Base-by-base conservation (phyloP, 1,284 basidiomycete genomes). In the Paramarasmius palmivorus region DNA sequence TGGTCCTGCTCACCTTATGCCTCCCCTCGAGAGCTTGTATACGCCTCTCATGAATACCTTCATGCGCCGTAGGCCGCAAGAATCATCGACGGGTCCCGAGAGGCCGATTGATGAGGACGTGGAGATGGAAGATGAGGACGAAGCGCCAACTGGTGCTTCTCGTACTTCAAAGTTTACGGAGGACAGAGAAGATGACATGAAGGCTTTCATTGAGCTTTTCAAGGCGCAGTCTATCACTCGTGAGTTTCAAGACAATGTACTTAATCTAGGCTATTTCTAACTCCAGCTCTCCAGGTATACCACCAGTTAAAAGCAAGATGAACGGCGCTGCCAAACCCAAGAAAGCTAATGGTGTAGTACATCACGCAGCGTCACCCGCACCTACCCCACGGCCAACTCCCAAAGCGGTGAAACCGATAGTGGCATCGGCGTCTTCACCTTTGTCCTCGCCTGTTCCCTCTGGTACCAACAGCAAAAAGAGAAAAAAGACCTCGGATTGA, bases 1-100 rank as follows among this genome's bases (percentile, higher is more conserved):
- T 57, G 82, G 79, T 2, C 88, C 93, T 4, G 82, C 89, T 26
- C 90, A 95, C 71, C 79, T 93, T 46, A 78, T 92, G 62, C 93
- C 93, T 14, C 84, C 93, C 4, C 73, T 95, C 53, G 81, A 86
- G 47, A 74, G 78, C 47, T 69, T 96, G 39, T 95, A 92, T 66
- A 86, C 90, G 34, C 73, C 86, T 15, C 73, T 95, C 61, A 79
- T 95, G 63, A 76, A 79, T 42, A 75, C 80, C 46, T 82, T 93
- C 63, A 72, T 95, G 57, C 77, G 74, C 47, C 61, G 63, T 14
- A 71, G 75, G 19, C 59, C 61, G 5, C 26, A 50, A 17, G 63
- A 66, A n/a, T 63, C 63, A 12, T 52, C 50, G 9, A 56, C 62
- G 23, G 64, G 68, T 45, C 54, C 36, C 14, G 58, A 35, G 23